Conservation (phyloP, 371 early-diverging fungal genomes). For the Blakeslea trispora region DNA sequence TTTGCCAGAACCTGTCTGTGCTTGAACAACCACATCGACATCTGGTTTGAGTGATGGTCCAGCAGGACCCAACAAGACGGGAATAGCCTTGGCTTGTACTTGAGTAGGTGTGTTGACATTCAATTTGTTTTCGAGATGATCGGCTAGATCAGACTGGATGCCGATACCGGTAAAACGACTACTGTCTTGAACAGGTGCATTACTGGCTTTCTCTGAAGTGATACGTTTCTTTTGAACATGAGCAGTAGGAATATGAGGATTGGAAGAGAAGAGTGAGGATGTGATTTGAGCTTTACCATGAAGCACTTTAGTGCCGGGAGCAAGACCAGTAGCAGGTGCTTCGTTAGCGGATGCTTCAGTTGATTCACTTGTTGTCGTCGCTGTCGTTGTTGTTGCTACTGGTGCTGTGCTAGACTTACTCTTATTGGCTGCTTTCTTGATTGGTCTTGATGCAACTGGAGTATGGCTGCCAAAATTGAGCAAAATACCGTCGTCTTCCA, state of each 20-base stretch:
- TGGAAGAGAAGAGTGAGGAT: constrained; percentile 62
- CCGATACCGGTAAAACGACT: constrained; percentile 77
- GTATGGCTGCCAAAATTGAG: constrained; percentile 57
- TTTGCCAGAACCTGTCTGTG: constrained; percentile 98
- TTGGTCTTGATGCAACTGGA: constrained; percentile 20
- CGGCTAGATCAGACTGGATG: constrained; percentile 65
- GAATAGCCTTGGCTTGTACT: constrained; percentile 76
- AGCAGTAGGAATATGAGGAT: constrained; percentile 47
- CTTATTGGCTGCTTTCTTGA: constrained; percentile 4
- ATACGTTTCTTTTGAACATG: constrained; percentile 31
- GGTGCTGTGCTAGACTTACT: constrained; percentile 5
- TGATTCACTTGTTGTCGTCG: constrained; percentile 4
- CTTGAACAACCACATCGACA: constrained; percentile 88
- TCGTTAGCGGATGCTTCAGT: constrained; percentile 2
- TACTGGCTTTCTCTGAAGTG: constrained; percentile 46
- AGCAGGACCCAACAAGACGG: constrained; percentile 57
- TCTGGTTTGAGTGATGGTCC: constrained; percentile 41
- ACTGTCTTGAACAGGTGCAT: constrained; percentile 54
- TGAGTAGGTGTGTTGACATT: constrained; percentile 67
- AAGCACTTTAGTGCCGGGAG: constrained; percentile 43
- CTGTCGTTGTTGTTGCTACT: constrained; percentile 7
- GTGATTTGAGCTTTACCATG: constrained; percentile 57
- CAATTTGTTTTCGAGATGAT: constrained; percentile 66
- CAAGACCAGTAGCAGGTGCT: constrained; percentile 21
- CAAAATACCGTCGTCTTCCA: constrained; percentile 71